phyloP scores from a whole-genome alignment of 1,139 yeast genomes.

The Taphrina sp. region DNA sequence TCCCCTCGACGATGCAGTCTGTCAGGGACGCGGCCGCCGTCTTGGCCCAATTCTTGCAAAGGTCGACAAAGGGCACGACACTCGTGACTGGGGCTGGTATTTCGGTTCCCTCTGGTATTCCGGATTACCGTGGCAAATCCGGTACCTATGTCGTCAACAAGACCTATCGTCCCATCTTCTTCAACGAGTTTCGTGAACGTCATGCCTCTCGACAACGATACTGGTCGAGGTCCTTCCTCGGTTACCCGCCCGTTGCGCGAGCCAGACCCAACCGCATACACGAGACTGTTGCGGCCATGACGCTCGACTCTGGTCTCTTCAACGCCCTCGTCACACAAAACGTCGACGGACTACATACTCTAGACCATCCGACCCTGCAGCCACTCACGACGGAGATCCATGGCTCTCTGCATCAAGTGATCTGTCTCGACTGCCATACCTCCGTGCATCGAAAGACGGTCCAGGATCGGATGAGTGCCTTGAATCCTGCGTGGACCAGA shows the following conservation, averaged over 20 bases:
- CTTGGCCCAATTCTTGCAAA: constrained; percentile 9
- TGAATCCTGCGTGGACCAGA: constrained; percentile 39
- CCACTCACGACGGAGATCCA: constrained; percentile 38
- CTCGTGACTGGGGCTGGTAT: constrained; percentile 69
- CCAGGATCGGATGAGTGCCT: constrained; percentile 35
- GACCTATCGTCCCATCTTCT: constrained; percentile 40
- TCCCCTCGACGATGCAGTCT: constrained; percentile 16
- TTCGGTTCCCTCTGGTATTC: constrained; percentile 86
- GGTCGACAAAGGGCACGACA: constrained; percentile 3
- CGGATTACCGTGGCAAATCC: constrained; percentile 62
- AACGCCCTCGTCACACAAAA: constrained; percentile 39
- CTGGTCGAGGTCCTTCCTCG: constrained; percentile 41
- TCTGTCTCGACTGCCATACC: constrained; percentile 38
- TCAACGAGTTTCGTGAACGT: constrained; percentile 38
- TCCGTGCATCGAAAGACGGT: constrained; percentile 34
- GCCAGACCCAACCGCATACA: constrained; percentile 39
- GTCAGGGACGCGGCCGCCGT: constrained; percentile 18
- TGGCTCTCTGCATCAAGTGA: constrained; percentile 39
- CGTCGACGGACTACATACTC: constrained; percentile 40
- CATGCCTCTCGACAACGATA: constrained; percentile 40
- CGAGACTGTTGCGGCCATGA: constrained; percentile 37
- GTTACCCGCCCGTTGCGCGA: constrained; percentile 37
- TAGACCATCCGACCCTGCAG: constrained; percentile 35
- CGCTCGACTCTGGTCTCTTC: constrained; percentile 33
- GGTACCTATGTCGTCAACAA: constrained; percentile 40